Percentiles rank a stretch among this genome's conserved stretches.
phyloP scores from a whole-genome alignment of 2,329 filamentous ascomycete species.

The Diaporthe humulicola region DNA sequence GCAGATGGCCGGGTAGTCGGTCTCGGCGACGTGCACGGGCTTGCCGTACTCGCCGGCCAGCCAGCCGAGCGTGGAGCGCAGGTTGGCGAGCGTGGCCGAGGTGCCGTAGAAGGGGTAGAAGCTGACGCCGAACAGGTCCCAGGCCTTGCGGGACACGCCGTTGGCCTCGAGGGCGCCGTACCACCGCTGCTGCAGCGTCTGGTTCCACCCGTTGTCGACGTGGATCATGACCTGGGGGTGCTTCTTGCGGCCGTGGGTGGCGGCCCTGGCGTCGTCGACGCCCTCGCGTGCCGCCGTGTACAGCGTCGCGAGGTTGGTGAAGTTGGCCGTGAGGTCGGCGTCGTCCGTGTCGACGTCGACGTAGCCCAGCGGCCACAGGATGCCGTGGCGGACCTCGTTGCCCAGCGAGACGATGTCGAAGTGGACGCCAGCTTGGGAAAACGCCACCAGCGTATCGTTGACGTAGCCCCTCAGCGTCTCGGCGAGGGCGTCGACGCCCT shows the following conservation, averaged over 20 bases:
- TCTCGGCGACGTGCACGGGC: constrained; percentile 76
- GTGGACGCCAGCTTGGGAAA: constrained; percentile 66
- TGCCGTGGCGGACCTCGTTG: constrained; percentile 77
- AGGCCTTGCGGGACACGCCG: constrained; percentile 58
- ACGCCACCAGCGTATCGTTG: constrained; percentile 69
- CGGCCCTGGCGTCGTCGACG: background rate
- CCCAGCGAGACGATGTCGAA: constrained; percentile 77
- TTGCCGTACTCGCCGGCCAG: constrained; percentile 75
- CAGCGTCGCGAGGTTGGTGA: constrained; percentile 66
- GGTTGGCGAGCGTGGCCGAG: constrained; percentile 68
- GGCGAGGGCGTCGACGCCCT: constrained; percentile 67
- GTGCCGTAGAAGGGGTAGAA: constrained; percentile 80
- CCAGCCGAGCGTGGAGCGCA: constrained; percentile 68
- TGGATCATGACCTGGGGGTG: constrained; percentile 80
- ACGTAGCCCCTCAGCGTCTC: constrained; percentile 79
- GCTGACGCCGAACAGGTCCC: constrained; percentile 61
- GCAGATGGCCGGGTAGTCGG: constrained; percentile 77
- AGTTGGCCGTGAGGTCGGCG: constrained; percentile 73
- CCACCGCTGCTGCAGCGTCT: constrained; percentile 70
- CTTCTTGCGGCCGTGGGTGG: background rate
- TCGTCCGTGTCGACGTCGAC: constrained; percentile 74
- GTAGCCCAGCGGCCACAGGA: constrained; percentile 75
- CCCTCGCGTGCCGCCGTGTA: constrained; percentile 5
- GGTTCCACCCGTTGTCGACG: constrained; percentile 81
- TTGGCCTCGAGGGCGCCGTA: constrained; percentile 69